phyloP scores from a whole-genome alignment of 306 rosid species.

The Abrus pulchellus region DNA sequence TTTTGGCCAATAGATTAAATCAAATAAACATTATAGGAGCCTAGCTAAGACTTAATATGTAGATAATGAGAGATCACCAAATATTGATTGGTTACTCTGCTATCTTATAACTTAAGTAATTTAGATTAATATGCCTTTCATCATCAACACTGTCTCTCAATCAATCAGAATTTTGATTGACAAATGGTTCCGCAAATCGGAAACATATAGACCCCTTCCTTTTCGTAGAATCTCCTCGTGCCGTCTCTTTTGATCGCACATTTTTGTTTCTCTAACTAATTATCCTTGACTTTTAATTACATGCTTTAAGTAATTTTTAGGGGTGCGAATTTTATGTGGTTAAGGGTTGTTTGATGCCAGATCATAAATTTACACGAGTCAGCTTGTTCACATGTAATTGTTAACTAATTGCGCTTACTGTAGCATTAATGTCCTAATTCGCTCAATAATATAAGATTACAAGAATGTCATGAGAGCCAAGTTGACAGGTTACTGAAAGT shows the following conservation, averaged over 20 bases:
- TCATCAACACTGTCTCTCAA: slow-evolving; percentile 45
- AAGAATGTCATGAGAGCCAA: slow-evolving; percentile 28
- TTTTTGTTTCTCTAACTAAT: slow-evolving; percentile 30
- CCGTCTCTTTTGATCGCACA: slow-evolving; percentile 39
- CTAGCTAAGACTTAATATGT: background rate
- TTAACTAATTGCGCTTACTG: slow-evolving; percentile 19
- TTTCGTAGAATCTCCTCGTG: slow-evolving; percentile 26
- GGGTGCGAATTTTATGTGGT: slow-evolving; percentile 1
- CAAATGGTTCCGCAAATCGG: slow-evolving; percentile 57
- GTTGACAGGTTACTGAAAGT: slow-evolving; percentile 39
- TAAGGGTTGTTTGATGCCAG: slow-evolving; percentile 21
- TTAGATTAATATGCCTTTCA: slow-evolving; percentile 57
- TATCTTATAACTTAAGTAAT: slow-evolving; percentile 56
- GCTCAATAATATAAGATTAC: slow-evolving; percentile 40
- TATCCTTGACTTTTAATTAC: slow-evolving; percentile 19
- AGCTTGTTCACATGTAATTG: slow-evolving; percentile 40
- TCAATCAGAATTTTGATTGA: slow-evolving; percentile 58
- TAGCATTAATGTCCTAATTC: slow-evolving; percentile 6
- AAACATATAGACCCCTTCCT: slow-evolving; percentile 68
- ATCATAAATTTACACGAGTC: slow-evolving; percentile 40
- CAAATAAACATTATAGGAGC: background rate
- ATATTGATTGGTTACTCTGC: slow-evolving; percentile 1
- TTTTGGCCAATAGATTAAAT: background rate
- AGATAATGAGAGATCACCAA: slow-evolving; percentile 26
- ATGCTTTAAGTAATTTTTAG: background rate